phyloP scores from a whole-genome alignment of 805 yeast genomes.

The Saccharomycopsis sp. region DNA sequence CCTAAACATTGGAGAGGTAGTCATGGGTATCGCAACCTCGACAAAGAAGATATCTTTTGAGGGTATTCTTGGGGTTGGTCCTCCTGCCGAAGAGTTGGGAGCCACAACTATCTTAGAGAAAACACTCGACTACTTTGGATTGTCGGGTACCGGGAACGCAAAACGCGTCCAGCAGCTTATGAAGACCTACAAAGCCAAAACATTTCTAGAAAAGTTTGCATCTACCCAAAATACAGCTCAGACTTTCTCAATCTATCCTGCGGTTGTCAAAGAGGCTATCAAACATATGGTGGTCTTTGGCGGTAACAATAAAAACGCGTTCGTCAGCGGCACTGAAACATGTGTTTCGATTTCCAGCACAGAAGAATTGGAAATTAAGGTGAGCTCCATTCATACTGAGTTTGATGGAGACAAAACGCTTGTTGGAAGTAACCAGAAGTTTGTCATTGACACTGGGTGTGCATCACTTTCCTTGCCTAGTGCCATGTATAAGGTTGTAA shows the following conservation, averaged over 20 bases:
- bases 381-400: not conserved
- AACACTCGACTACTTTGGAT: not conserved
- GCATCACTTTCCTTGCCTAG: not conserved
- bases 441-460: not conserved
- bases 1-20: not conserved
- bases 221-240: not conserved
- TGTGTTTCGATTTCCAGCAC: not conserved
- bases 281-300: not conserved
- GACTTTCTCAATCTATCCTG: not conserved
- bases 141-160: not conserved
- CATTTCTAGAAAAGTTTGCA: not conserved
- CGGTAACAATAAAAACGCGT: not conserved
- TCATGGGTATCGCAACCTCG: not conserved
- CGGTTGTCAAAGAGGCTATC: not conserved
- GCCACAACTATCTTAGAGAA: not conserved
- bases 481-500: not conserved
- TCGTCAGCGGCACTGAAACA: not conserved
- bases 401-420: not conserved
- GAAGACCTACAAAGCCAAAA: not conserved
- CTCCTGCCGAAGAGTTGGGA: not conserved
- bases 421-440: not conserved
- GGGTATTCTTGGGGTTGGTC: not conserved
- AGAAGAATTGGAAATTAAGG: not conserved
- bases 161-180: not conserved
- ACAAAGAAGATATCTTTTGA: not conserved